Evolutionary conservation across 208 protist genomes (phyloP).

Genomic region (Leishmania martiniquensis): DNA sequence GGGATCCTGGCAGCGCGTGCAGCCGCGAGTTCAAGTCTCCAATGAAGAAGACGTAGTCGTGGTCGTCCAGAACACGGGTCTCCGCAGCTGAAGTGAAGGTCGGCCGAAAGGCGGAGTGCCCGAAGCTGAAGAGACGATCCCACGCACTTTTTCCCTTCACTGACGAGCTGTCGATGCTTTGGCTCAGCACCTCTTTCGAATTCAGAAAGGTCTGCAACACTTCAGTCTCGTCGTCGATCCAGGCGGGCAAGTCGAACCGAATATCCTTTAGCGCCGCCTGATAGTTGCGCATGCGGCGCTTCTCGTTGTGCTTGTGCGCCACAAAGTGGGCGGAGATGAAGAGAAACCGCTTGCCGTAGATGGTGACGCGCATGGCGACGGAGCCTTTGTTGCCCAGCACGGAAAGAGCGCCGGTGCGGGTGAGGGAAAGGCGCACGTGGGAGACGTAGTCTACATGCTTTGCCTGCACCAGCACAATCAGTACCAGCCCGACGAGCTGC

Average conservation of each 20-base stretch:
- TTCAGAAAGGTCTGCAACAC: constrained; percentile 68
- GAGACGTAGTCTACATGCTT: constrained; percentile 67
- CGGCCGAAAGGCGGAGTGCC: constrained; percentile 21
- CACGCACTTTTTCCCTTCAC: constrained; percentile 36
- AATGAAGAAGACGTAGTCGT: constrained; percentile 94
- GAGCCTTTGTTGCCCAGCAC: constrained; percentile 93
- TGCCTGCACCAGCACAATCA: constrained; percentile 66
- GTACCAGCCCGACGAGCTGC: constrained; percentile 79
- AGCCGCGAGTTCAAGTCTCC: constrained; percentile 95
- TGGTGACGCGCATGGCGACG: constrained; percentile 80
- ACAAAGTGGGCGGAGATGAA: constrained; percentile 92
- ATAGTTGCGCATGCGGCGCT: constrained; percentile 76
- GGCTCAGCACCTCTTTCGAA: constrained; percentile 16
- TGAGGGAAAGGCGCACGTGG: constrained; percentile 72
- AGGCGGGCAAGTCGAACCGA: constrained; percentile 56
- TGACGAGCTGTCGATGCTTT: constrained; percentile 18
- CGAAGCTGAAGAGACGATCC: constrained; percentile 47
- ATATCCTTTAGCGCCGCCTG: constrained; percentile 68
- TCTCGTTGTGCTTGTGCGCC: constrained; percentile 90
- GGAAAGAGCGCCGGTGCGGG: constrained; percentile 73
- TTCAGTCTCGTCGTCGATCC: constrained; percentile 77
- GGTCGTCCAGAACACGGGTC: constrained; percentile 62
- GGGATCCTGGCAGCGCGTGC: constrained; percentile 47
- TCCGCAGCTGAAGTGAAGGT: constrained; percentile 38
- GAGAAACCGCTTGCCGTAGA: constrained; percentile 89